Evolutionary conservation across 345 rosid genomes (phyloP).

Genomic region (Rubroshorea leprosula): DNA sequence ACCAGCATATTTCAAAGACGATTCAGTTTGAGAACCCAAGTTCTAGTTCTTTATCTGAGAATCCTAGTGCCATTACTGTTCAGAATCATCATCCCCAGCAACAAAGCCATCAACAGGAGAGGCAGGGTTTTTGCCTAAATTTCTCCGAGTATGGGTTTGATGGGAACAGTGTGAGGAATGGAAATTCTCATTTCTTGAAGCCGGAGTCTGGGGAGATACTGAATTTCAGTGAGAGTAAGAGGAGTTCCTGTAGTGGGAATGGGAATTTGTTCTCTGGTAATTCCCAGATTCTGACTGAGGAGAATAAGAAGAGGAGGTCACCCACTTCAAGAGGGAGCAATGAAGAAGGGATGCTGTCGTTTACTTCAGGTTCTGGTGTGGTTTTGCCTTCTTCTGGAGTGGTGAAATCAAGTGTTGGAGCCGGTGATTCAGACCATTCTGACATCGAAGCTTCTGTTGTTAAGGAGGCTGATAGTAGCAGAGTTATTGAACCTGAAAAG

Average conservation of each 20-base stretch:
- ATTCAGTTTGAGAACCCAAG: constrained; percentile 38
- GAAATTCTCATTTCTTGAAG: constrained; percentile 44
- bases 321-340: constrained; percentile 55
- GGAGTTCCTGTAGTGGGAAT: constrained; percentile 30
- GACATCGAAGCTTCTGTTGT: constrained; percentile 87
- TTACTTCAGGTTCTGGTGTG: constrained; percentile 69
- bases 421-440: constrained; percentile 82
- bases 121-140: constrained; percentile 46
- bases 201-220: constrained; percentile 75
- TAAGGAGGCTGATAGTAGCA: constrained; percentile 59
- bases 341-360: constrained; percentile 84
- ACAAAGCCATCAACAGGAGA: too few species aligned
- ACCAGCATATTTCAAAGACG: constrained; percentile 28
- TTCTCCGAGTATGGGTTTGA: constrained; percentile 56
- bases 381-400: constrained; percentile 49
- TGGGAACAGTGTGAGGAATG: constrained; percentile 34
- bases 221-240: constrained; percentile 70
- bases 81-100: constrained; percentile 27
- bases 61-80: constrained; percentile 23
- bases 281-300: constrained; percentile 40
- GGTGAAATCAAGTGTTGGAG: constrained; percentile 46
- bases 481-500: constrained; percentile 70
- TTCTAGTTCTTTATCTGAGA: constrained; percentile 46
- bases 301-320: constrained; percentile 63
- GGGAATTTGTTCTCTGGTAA: constrained; percentile 46